Base-by-base conservation (phyloP, 2,329 filamentous ascomycete genomes). In the Penicillium sp. region DNA sequence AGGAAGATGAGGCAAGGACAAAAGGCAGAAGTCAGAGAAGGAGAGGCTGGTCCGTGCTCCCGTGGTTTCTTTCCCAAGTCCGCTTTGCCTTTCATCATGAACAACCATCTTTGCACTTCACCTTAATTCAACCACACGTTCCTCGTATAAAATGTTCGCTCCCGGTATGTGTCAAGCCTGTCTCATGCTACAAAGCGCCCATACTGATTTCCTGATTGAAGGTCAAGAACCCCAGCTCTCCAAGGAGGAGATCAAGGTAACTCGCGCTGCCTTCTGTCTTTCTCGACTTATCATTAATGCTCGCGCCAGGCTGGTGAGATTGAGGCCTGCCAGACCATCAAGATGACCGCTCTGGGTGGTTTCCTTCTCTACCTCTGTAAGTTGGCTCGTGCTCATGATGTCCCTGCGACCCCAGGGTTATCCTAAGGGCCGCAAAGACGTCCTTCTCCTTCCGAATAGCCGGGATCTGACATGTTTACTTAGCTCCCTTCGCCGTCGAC, bases 361-460 rank as follows among this genome's bases (percentile, higher is more conserved):
- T 66, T 80, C 44, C 67, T 82, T 25, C 75, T 85, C 43, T 84
- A 84, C 69, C 74, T 84, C 44, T 83, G 82, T 85, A 76, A 55
- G 81, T 63, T 37, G 6, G 9, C 23, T 24, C 27, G 12, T 27
- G 18, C 23, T n/a, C 32, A 15, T 13, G 32, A 40, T n/a, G 27
- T 24, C 20, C 37, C 9, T 44, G 20, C 7, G 6, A 8, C 4
- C 23, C 15, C 23, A 15, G n/a, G 18, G 28, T 23, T 35, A 7
- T 42, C 13, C 12, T 9, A 33, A 27, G 7, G 12, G n/a, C 38
- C 20, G 12, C 38, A 25, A 40, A 24, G 12, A 27, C 23, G 3
- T 13, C 4, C 10, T 20, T 4, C 10, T 13, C 15, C 9, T 46
- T 12, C n/a, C 28, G 5, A 31, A 27, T 13, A 27, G 10, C 7